phyloP scores from a whole-genome alignment of 148 eudicot genomes.

The Euryodendron excelsum region DNA sequence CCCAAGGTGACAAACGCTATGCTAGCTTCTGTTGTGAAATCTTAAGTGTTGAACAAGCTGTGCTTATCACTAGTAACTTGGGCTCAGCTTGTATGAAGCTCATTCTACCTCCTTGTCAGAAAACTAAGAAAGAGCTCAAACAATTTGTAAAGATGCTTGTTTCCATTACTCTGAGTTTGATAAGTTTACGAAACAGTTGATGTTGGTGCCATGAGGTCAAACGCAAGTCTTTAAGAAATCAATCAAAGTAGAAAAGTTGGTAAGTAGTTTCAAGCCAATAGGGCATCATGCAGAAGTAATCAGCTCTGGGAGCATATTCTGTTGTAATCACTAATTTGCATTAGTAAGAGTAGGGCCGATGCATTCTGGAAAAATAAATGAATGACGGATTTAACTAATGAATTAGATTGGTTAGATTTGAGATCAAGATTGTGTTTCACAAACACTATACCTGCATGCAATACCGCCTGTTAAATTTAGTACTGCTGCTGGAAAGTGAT shows the following conservation, averaged over 20 bases:
- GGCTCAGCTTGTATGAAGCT: not conserved
- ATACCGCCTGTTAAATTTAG: too few species aligned
- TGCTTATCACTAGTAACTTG: not conserved
- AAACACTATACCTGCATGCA: not conserved
- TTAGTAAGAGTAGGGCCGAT: too few species aligned
- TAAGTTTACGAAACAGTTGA: not conserved
- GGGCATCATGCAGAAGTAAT: too few species aligned
- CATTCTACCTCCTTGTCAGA: too few species aligned
- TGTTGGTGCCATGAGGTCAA: too few species aligned
- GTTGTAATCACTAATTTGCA: too few species aligned
- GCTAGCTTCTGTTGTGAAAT: not conserved
- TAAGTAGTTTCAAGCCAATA: too few species aligned
- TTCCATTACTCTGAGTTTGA: not conserved
- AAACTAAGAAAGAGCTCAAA: not conserved
- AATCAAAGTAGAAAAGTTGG: too few species aligned
- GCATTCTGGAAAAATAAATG: not conserved
- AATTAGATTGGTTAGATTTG: not conserved
- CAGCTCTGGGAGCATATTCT: too few species aligned
- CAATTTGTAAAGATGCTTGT: not conserved
- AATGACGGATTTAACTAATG: not conserved
- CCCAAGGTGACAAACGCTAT: not conserved
- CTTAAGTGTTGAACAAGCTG: not conserved
- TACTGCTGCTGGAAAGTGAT: not conserved
- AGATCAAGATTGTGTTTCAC: not conserved
- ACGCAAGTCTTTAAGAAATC: too few species aligned